These are phyloP conservation scores for Colletotrichum eremochloae DNA, from an alignment of 2,329 filamentous ascomycete species.

Conservation along the genomic window DNA sequence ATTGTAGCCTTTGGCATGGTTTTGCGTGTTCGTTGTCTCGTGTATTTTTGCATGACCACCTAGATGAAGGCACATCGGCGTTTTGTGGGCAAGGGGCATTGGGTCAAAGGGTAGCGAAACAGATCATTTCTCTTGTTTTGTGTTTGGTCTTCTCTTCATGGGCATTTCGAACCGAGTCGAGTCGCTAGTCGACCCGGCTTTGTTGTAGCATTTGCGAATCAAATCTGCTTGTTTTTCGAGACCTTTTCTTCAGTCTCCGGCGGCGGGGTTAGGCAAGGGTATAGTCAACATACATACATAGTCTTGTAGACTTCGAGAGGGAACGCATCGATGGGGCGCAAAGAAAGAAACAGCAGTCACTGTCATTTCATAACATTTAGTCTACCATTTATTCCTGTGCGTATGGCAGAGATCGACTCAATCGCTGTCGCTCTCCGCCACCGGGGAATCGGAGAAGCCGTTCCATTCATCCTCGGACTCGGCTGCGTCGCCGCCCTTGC, in stretches of 20 bases:
- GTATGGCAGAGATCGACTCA: conserved; percentile 37
- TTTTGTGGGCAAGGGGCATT: conserved; percentile 25
- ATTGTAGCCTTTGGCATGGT: conserved; percentile 5
- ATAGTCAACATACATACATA: background rate
- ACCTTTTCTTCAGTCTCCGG: no score
- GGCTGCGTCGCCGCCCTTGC: conserved; percentile 50
- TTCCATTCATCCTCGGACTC: conserved; percentile 65
- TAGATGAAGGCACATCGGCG: conserved; percentile 23
- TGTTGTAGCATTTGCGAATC: background rate
- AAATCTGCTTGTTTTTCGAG: background rate
- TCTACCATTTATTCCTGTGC: background rate
- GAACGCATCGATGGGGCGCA: background rate
- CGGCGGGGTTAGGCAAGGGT: background rate
- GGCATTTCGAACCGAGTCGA: background rate
- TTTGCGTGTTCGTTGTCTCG: background rate
- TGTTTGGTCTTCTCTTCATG: background rate
- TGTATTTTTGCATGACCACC: conserved; percentile 1
- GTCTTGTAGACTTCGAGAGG: background rate
- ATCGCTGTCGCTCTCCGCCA: conserved; percentile 51
- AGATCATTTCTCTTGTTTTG: background rate
- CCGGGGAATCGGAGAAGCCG: conserved; percentile 63
- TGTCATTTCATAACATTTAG: conserved; percentile 14
- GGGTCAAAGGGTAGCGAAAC: conserved; percentile 24
- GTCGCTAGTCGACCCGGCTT: background rate
- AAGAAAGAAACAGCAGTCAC: background rate